Conservation (phyloP, 2,329 filamentous ascomycete genomes). For the Macrophomina pseudophaseolina region DNA sequence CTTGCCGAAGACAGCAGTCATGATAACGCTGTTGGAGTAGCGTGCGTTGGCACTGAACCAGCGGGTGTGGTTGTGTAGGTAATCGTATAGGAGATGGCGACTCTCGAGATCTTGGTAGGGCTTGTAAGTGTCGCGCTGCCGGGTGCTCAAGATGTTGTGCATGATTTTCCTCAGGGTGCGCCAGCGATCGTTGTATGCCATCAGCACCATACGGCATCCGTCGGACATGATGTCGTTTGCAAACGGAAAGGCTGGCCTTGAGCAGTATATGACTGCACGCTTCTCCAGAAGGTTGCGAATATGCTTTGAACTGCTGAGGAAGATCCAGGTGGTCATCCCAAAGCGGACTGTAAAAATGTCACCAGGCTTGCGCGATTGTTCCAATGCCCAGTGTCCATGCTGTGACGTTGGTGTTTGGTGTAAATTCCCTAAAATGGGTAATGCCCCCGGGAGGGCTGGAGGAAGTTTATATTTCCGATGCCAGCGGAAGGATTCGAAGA, state of each 20-base stretch:
- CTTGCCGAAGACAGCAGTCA: constrained; percentile 41
- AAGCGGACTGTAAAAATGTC: constrained; percentile 10
- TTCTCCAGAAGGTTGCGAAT: constrained; percentile 31
- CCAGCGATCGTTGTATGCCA: constrained; percentile 39
- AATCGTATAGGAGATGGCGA: constrained; percentile 36
- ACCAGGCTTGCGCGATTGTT: background rate
- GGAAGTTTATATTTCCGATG: constrained; percentile 2
- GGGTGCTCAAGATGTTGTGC: constrained; percentile 37
- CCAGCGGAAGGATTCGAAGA: background rate
- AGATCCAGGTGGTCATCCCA: constrained; percentile 29
- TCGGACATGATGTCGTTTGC: constrained; percentile 36
- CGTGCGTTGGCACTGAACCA: constrained; percentile 37
- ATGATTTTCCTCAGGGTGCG: constrained; percentile 38
- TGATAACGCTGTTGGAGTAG: constrained; percentile 39
- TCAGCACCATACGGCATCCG: constrained; percentile 37
- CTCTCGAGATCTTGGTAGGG: constrained; percentile 39
- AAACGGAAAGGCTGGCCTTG: constrained; percentile 31
- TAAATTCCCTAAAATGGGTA: constrained; percentile 20
- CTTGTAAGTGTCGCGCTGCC: constrained; percentile 33
- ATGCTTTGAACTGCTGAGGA: constrained; percentile 31
- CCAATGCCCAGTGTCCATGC: constrained; percentile 14
- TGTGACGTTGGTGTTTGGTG: constrained; percentile 1
- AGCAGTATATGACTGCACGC: constrained; percentile 32
- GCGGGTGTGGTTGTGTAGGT: constrained; percentile 33
- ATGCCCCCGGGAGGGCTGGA: background rate